Conservation (phyloP, 441 rosid genomes). For the Populus hybrid region DNA sequence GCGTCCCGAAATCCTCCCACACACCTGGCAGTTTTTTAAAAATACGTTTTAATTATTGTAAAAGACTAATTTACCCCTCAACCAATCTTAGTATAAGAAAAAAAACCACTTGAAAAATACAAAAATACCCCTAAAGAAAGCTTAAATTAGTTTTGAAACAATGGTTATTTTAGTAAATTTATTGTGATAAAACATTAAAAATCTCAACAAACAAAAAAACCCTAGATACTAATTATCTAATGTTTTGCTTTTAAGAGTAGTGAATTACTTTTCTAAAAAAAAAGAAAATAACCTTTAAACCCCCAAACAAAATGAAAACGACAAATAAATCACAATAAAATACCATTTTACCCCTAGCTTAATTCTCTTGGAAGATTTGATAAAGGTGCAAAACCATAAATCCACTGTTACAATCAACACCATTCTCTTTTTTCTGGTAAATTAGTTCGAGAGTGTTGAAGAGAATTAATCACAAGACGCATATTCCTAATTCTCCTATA, state of each 20-base stretch:
- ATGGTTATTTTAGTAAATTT: too few species aligned
- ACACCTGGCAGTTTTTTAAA: too few species aligned
- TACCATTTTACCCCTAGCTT: background rate
- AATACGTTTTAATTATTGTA: too few species aligned
- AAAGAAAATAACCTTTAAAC: background rate
- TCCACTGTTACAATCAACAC: too few species aligned
- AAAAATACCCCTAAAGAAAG: background rate
- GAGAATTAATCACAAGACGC: background rate
- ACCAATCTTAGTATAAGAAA: too few species aligned
- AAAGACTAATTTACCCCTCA: too few species aligned
- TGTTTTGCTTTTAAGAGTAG: background rate
- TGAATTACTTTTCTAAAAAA: too few species aligned
- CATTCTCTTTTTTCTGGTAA: background rate
- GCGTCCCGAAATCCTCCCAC: fast-evolving
- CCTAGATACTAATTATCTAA: too few species aligned
- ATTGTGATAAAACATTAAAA: too few species aligned
- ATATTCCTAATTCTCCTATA: background rate
- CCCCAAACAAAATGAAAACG: background rate
- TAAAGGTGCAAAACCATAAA: too few species aligned
- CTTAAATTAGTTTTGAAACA: background rate
- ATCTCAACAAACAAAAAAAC: too few species aligned
- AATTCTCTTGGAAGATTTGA: background rate
- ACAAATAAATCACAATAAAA: background rate
- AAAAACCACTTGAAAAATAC: background rate
- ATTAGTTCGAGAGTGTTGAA: background rate